These are phyloP conservation scores for Jamesozyma hellenica DNA, from an alignment of 805 yeast species.

Conservation along the genomic window DNA sequence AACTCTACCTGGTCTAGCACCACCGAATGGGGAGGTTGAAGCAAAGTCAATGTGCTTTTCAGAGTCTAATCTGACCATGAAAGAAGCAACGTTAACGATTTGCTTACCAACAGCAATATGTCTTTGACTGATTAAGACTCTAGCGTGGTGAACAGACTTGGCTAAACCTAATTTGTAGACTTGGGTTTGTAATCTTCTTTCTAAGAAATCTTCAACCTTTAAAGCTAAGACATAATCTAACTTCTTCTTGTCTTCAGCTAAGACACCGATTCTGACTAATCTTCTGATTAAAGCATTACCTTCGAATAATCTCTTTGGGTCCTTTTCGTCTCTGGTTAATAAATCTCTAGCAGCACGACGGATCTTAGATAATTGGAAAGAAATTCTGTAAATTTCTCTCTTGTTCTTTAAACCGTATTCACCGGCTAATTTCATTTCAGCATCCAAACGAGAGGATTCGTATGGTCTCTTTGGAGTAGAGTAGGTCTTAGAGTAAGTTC, in stretches of 20 bases:
- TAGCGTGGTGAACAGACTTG: constrained; percentile 99
- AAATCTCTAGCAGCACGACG: constrained; percentile 99
- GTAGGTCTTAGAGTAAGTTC: constrained; percentile 99
- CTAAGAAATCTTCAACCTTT: constrained; percentile 97
- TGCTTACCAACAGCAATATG: constrained; percentile 99
- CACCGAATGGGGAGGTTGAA: constrained; percentile 99
- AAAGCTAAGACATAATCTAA: constrained; percentile 99
- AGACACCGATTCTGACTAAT: constrained; percentile 97
- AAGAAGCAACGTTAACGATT: constrained; percentile 95
- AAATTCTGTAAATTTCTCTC: constrained; percentile 99
- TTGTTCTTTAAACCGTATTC: constrained; percentile 99
- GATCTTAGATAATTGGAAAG: constrained; percentile 97
- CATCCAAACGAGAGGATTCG: constrained; percentile 98
- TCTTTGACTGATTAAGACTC: constrained; percentile 97
- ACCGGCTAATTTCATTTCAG: constrained; percentile 99
- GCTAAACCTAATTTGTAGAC: constrained; percentile 99
- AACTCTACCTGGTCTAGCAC: constrained; percentile 99
- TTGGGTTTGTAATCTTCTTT: constrained; percentile 99
- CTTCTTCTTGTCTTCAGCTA: constrained; percentile 98
- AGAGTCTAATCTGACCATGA: constrained; percentile 99
- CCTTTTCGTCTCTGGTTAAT: constrained; percentile 99
- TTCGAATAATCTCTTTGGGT: constrained; percentile 99
- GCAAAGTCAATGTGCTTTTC: constrained; percentile 99
- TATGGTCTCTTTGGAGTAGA: constrained; percentile 98
- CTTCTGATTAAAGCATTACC: constrained; percentile 99